These are phyloP conservation scores for Yarrowia sp. DNA, from an alignment of 805 yeast genomes.

Conservation along the genomic window DNA sequence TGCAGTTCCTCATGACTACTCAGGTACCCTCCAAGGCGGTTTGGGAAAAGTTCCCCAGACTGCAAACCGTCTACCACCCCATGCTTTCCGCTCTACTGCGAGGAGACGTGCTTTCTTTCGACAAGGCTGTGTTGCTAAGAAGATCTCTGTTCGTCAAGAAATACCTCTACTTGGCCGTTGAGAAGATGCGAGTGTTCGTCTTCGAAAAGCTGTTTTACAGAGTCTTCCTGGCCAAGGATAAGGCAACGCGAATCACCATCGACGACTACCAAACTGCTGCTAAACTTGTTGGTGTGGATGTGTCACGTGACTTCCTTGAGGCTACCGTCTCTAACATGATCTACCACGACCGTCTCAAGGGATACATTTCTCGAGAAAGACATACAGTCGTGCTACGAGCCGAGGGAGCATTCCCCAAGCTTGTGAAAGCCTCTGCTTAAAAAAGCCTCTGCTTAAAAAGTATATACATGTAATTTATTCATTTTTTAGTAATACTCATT, in stretches of 20 bases:
- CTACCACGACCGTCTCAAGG: slow-evolving; percentile 66
- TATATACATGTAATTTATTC: slow-evolving; percentile 10
- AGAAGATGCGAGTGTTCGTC: slow-evolving; percentile 59
- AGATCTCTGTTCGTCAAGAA: slow-evolving; percentile 62
- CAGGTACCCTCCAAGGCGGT: slow-evolving; percentile 55
- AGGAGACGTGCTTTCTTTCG: slow-evolving; percentile 67
- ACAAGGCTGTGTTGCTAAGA: slow-evolving; percentile 54
- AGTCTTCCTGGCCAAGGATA: slow-evolving; percentile 46
- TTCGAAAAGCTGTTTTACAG: slow-evolving; percentile 60
- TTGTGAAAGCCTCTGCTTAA: not conserved
- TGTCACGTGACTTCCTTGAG: slow-evolving; percentile 62
- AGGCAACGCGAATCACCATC: slow-evolving; percentile 51
- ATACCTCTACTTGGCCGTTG: slow-evolving; percentile 66
- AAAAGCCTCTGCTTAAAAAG: not conserved
- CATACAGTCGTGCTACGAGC: slow-evolving; percentile 78
- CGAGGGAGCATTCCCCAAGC: slow-evolving; percentile 69
- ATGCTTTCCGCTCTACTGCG: slow-evolving; percentile 57
- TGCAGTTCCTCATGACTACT: slow-evolving; percentile 51
- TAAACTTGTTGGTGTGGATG: slow-evolving; percentile 47
- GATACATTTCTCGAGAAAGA: slow-evolving; percentile 80
- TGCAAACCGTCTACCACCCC: slow-evolving; percentile 55
- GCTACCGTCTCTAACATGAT: slow-evolving; percentile 73
- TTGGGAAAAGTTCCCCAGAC: slow-evolving; percentile 55
- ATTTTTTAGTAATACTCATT: too few relatives aligned
- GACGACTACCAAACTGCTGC: slow-evolving; percentile 56